Evolutionary conservation across 1,284 basidiomycete species (phyloP), one percentile per base, ranked within the genome.

Genomic region (Fomitopsis pinicola): DNA sequence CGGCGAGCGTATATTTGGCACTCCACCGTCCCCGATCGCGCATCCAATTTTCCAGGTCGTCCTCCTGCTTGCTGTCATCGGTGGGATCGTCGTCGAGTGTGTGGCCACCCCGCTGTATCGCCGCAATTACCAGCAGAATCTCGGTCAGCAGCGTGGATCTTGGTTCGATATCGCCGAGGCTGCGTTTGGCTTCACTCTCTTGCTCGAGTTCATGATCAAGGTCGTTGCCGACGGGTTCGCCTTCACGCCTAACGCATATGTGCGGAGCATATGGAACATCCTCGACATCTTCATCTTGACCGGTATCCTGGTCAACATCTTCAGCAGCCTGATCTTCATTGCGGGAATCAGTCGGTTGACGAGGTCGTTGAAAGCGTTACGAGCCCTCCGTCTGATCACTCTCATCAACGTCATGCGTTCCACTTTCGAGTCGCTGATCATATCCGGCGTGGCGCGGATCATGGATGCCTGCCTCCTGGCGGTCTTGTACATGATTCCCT

Each of bases 401-500:
- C 82, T 97, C 58, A 88, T 95, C 64, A 86, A 90, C 57, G 86
- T 84, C 65, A 92, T 97, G 86, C 86, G 97, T 5, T 86, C 87
- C 59, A 97, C 96, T 0, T 96, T 98, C 74, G 88, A 97, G 71
- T 88, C 88, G n/a, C 81, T 98, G 58, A 89, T 98, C 71, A 89
- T 98, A 61, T 92, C 92, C 2, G 97, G 96, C 4, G 90, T 90
- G 1, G 76, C 84, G 19, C 89, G 94, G 68, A 96, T 99, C 64
- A 67, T 97, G 59, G 95, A 98, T 68, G 97, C 97, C 0, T 93
- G 91, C 0, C 75, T 98, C 57, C 85, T 99, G n/a, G 94, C 96
- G 53, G 85, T 97, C 58, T 82, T 98, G 55, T 95, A 98, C 77
- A 90, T 98, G 83, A 93, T 99, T 66, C 97, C 97, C 0, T 98